Conservation (phyloP, 2,329 filamentous ascomycete species). For the Fusarium sp. region DNA sequence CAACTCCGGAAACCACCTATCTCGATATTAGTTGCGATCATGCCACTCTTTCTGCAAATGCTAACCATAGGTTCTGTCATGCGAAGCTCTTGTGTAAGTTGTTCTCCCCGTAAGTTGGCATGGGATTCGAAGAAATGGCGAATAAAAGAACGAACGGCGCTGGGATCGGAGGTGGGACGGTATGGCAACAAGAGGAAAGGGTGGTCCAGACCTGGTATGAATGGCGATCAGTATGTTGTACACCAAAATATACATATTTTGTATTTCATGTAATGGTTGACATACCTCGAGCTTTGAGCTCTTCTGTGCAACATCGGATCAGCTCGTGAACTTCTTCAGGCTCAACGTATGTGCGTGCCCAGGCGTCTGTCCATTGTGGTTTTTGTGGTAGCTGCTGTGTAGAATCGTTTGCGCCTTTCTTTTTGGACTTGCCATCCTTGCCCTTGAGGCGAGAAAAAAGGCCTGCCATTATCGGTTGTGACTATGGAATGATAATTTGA, state of each 20-base stretch:
- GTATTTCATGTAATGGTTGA: conserved; percentile 22
- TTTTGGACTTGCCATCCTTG: conserved; percentile 74
- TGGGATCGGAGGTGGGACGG: conserved; percentile 90
- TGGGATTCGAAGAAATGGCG: conserved; percentile 86
- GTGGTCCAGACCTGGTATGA: conserved; percentile 75
- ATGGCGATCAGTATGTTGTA: conserved; percentile 32
- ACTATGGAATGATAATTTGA: conserved; percentile 8
- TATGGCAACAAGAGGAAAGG: conserved; percentile 95
- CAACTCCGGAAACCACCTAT: conserved; percentile 88
- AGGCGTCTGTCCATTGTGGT: conserved; percentile 87
- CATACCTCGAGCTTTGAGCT: conserved; percentile 94
- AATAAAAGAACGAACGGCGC: conserved; percentile 89
- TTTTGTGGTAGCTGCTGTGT: conserved; percentile 67
- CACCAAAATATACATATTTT: background rate
- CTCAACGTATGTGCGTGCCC: conserved; percentile 80
- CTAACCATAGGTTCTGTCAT: conserved; percentile 93
- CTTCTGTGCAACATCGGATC: conserved; percentile 82
- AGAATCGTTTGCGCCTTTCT: conserved; percentile 67
- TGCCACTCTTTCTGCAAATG: background rate
- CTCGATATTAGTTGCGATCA: conserved; percentile 34
- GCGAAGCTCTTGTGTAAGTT: conserved; percentile 83
- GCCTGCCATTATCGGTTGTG: conserved; percentile 58
- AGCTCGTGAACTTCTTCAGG: conserved; percentile 92
- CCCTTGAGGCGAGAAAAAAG: conserved; percentile 74
- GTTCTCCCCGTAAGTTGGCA: conserved; percentile 71